These are phyloP conservation scores for Umbelopsis vinacea DNA, from an alignment of 192 early-diverging fungal genomes.

Conservation along the genomic window DNA sequence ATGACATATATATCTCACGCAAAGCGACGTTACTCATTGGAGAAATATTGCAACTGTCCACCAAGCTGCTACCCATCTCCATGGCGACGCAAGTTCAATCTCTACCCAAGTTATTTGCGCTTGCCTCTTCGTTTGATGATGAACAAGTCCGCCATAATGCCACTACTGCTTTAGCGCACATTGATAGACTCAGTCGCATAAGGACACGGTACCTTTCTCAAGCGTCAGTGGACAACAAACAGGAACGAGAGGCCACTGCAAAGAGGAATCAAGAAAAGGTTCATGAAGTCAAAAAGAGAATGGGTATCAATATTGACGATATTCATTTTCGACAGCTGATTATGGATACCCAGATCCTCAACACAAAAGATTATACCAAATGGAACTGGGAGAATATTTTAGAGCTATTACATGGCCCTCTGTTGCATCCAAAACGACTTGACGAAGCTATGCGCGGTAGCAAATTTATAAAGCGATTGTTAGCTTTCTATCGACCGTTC, in stretches of 20 bases:
- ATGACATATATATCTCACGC: conserved; percentile 61
- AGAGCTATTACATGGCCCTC: conserved; percentile 78
- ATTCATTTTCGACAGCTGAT: conserved; percentile 67
- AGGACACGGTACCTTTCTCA: conserved; percentile 42
- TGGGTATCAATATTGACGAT: conserved; percentile 74
- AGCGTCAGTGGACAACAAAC: conserved; percentile 19
- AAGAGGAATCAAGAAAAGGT: conserved; percentile 47
- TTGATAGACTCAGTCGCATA: conserved; percentile 65
- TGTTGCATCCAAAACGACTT: conserved; percentile 70
- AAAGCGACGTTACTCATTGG: conserved; percentile 75
- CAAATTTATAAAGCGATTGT: conserved; percentile 73
- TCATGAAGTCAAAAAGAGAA: conserved; percentile 59
- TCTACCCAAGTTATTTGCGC: conserved; percentile 70
- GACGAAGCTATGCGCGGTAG: conserved; percentile 75
- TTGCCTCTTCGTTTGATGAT: conserved; percentile 79
- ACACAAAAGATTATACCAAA: conserved; percentile 72
- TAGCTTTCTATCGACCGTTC: conserved; percentile 75
- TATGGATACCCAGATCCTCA: conserved; percentile 72
- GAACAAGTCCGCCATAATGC: conserved; percentile 75
- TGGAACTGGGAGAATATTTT: conserved; percentile 82
- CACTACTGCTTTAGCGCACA: conserved; percentile 73
- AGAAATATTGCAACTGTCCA: conserved; percentile 75
- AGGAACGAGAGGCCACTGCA: conserved; percentile 25
- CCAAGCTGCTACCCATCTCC: conserved; percentile 63
- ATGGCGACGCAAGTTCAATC: conserved; percentile 65